These are phyloP conservation scores for Globisporangium radiosum DNA, from an alignment of 352 stramenopile species.

Conservation along the genomic window DNA sequence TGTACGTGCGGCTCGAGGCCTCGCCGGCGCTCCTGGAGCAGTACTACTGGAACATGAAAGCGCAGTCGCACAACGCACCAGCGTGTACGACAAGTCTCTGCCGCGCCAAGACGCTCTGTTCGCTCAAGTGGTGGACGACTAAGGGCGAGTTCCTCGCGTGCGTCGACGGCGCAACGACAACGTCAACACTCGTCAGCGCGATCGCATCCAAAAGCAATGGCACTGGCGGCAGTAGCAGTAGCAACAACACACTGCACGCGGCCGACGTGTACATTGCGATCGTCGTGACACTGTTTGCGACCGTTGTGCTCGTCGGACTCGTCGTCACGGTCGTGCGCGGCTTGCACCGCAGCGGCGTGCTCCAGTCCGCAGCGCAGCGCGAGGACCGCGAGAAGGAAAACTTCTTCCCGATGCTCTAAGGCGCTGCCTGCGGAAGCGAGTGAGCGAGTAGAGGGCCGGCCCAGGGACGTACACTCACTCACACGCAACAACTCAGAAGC, in stretches of 20 bases:
- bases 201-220: slow-evolving; percentile 1
- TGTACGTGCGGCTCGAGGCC: slow-evolving; percentile 39
- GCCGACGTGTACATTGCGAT: slow-evolving; percentile 39
- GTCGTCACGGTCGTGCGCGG: slow-evolving; percentile 27
- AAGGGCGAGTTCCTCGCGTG: slow-evolving; percentile 63
- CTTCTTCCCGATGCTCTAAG: slow-evolving; percentile 49
- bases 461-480: too few relatives aligned
- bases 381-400: slow-evolving; percentile 36
- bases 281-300: slow-evolving; percentile 37
- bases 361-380: slow-evolving; percentile 26
- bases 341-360: slow-evolving; percentile 28
- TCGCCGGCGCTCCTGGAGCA: slow-evolving; percentile 49
- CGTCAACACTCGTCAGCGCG: slow-evolving; percentile 14
- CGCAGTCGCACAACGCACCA: slow-evolving; percentile 38
- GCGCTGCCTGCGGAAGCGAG: too few relatives aligned
- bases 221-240: background rate
- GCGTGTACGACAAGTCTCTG: slow-evolving; percentile 43
- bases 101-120: slow-evolving; percentile 57
- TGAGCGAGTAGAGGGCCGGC: too few relatives aligned
- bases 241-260: background rate
- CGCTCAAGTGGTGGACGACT: slow-evolving; percentile 78
- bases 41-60: slow-evolving; percentile 86
- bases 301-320: slow-evolving; percentile 22
- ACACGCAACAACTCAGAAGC: too few relatives aligned
- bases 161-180: slow-evolving; percentile 23